These are phyloP conservation scores for Oemleria cerasiformis DNA, from an alignment of 306 rosid species.

Conservation along the genomic window DNA sequence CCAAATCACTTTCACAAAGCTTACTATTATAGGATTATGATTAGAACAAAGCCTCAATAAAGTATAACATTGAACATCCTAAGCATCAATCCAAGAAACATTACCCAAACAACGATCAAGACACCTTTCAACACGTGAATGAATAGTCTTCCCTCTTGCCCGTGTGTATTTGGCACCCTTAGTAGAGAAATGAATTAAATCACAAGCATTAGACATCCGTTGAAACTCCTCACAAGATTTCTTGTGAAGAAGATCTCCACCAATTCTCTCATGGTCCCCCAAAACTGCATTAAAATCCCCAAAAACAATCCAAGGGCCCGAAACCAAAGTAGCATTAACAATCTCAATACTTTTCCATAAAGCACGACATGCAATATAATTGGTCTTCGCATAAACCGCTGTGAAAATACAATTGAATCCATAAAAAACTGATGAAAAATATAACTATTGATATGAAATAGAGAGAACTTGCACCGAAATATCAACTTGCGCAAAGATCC, in stretches of 20 bases:
- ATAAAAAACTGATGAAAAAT: not conserved
- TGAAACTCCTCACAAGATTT: no score
- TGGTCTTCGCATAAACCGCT: not conserved
- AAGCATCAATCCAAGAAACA: no score
- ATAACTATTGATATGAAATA: not conserved
- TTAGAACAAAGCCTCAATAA: not conserved
- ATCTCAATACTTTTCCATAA: not conserved
- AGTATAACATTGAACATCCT: not conserved
- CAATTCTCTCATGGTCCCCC: not conserved
- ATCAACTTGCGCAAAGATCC: not conserved
- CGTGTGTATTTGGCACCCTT: no score
- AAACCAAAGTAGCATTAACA: not conserved
- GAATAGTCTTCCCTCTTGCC: no score
- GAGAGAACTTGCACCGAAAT: not conserved
- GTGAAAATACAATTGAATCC: not conserved
- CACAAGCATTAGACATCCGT: no score
- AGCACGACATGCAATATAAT: no score
- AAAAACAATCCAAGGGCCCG: not conserved
- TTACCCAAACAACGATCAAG: not conserved
- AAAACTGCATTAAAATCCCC: no score
- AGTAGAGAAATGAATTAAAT: no score
- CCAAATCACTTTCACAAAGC: no score
- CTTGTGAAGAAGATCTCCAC: not conserved
- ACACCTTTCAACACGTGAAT: not conserved
- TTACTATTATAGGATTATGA: not conserved